Conservation (phyloP, 768 basidiomycete species). For the Kwoniella mangroviensis region DNA sequence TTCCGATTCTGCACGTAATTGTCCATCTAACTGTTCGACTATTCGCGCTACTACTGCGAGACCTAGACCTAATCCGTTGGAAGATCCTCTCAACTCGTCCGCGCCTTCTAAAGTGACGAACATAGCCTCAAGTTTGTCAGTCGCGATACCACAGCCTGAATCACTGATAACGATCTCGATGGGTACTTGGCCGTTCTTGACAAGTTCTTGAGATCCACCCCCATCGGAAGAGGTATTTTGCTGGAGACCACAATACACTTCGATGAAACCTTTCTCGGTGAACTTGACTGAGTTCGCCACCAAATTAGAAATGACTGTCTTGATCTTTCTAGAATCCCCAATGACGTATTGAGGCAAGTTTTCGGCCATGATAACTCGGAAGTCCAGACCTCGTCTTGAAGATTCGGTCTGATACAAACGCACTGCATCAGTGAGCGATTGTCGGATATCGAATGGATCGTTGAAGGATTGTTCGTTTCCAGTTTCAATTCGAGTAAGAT, state of each 20-base stretch:
- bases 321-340: constrained; percentile 74
- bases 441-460: constrained; percentile 73
- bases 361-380: constrained; percentile 64
- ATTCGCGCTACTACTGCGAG: constrained; percentile 80
- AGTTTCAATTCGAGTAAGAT: constrained; percentile 75
- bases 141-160: constrained; percentile 73
- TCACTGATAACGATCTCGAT: constrained; percentile 75
- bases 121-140: constrained; percentile 71
- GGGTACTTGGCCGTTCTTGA: constrained; percentile 49
- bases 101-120: constrained; percentile 82
- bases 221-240: constrained; percentile 38
- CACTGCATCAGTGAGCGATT: constrained; percentile 68
- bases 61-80: constrained; percentile 65
- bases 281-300: constrained; percentile 82
- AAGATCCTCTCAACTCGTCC: constrained; percentile 57
- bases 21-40: constrained; percentile 76
- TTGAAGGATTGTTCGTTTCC: constrained; percentile 75
- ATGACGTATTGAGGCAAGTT: constrained; percentile 67
- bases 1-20: constrained; percentile 75
- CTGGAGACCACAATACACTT: constrained; percentile 64
- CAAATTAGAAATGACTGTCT: constrained; percentile 76
- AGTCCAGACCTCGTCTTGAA: constrained; percentile 65
- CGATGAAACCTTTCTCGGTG: constrained; percentile 68
- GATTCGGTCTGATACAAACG: constrained; percentile 71
- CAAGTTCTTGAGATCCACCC: constrained; percentile 12